Conservation (phyloP, 148 eudicot genomes). For the Spergularia bocconei region DNA sequence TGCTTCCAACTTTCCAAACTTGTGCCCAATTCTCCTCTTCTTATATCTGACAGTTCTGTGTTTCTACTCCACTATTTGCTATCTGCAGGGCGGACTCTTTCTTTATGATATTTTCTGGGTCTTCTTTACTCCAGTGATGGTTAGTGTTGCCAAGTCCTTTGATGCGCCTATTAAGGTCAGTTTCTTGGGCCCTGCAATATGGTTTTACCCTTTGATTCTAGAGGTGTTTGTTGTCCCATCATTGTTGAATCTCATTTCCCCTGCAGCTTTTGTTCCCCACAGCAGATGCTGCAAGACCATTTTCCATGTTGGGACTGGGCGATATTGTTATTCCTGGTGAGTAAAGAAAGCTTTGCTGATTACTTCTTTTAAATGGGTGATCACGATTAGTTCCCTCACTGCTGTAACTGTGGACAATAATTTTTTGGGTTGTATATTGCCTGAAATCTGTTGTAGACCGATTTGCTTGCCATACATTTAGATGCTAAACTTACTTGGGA, state of each 20-base stretch:
- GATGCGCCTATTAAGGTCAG: conserved; percentile 98
- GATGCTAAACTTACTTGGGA: too few species aligned
- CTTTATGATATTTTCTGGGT: conserved; percentile 98
- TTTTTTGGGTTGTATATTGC: too few species aligned
- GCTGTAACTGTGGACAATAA: not conserved
- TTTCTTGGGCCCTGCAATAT: conserved; percentile 19
- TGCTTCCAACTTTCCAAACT: not conserved
- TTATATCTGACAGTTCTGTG: conserved; percentile 9
- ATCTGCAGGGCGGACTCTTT: conserved; percentile 87
- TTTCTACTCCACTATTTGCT: not conserved
- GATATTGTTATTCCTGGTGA: conserved; percentile 99
- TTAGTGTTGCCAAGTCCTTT: conserved; percentile 97
- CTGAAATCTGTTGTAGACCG: too few species aligned
- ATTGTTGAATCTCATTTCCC: conserved; percentile 12
- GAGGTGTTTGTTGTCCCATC: not conserved
- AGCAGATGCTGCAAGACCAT: conserved; percentile 67
- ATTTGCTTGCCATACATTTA: too few species aligned
- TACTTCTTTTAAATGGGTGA: conserved; percentile 1
- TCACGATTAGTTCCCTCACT: conserved; percentile 5
- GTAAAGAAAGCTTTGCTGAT: conserved; percentile 21
- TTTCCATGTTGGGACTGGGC: conserved; percentile 96
- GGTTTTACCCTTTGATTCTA: not conserved
- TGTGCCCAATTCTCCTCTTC: not conserved
- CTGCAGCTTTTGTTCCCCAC: conserved; percentile 98
- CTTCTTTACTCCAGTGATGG: conserved; percentile 99